Evolutionary conservation across 2,329 filamentous ascomycete species (phyloP).

Genomic region (Parasarocladium wereldwijsianum): DNA sequence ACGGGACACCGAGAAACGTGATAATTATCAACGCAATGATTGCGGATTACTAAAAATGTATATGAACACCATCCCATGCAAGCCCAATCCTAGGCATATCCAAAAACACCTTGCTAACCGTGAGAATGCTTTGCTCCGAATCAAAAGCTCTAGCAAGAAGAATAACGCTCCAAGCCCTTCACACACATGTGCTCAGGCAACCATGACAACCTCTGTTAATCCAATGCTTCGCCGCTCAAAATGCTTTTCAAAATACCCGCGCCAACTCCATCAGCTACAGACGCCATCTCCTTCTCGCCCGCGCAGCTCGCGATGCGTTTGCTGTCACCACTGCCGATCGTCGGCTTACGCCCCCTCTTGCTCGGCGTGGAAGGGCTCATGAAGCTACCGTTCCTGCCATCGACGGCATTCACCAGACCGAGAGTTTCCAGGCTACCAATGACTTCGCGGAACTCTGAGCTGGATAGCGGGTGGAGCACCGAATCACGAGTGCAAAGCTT

Average conservation of each 20-base stretch:
- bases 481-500: slow-evolving; percentile 73
- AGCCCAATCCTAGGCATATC: neutral
- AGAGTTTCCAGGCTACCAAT: slow-evolving; percentile 79
- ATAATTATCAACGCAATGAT: no score
- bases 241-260: slow-evolving; percentile 48
- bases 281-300: slow-evolving; percentile 63
- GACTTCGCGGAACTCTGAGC: slow-evolving; percentile 89
- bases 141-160: no score
- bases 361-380: slow-evolving; percentile 53
- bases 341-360: slow-evolving; percentile 45
- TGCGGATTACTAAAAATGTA: no score
- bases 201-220: slow-evolving; percentile 21
- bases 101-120: neutral
- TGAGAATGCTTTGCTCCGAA: no score
- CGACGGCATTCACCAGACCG: slow-evolving; percentile 59
- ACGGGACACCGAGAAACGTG: no score
- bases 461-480: slow-evolving; percentile 77
- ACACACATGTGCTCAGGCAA: no score
- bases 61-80: no score
- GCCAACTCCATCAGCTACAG: slow-evolving; percentile 49
- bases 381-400: slow-evolving; percentile 55
- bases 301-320: slow-evolving; percentile 66
- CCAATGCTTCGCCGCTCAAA: slow-evolving; percentile 44
- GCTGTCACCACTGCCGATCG: slow-evolving; percentile 46
- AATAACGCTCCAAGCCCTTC: neutral